Conservation (phyloP, 1,284 basidiomycete genomes). For the Hortiboletus rubellus region DNA sequence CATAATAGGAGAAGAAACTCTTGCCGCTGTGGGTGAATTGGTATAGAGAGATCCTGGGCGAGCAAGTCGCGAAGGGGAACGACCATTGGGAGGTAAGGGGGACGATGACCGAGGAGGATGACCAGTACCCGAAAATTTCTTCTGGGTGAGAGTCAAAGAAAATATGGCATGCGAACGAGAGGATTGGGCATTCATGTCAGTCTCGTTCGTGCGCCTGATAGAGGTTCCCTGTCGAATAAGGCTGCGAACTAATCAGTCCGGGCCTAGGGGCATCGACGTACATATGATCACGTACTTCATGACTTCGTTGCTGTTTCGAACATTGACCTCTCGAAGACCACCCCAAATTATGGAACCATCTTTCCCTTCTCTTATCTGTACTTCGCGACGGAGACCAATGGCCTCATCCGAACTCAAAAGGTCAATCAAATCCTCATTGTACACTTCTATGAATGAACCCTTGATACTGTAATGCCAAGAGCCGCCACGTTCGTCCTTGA, state of each 20-base stretch:
- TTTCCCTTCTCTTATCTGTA: conserved; percentile 96
- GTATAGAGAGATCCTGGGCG: conserved; percentile 73
- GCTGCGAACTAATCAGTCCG: conserved; percentile 41
- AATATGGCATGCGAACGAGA: conserved; percentile 99
- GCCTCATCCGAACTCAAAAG: conserved; percentile 73
- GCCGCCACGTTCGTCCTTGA: conserved; percentile 72
- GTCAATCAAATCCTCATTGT: conserved; percentile 97
- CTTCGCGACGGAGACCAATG: conserved; percentile 68
- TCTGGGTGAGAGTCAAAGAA: conserved; percentile 90
- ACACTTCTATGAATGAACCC: conserved; percentile 94
- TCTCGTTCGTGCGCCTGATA: conserved; percentile 93
- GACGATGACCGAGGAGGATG: conserved; percentile 71
- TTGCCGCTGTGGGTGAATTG: conserved; percentile 38
- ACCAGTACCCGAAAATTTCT: conserved; percentile 70
- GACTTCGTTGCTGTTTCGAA: conserved; percentile 82
- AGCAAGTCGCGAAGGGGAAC: conserved; percentile 75
- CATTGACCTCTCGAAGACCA: conserved; percentile 88
- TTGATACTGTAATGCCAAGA: conserved; percentile 76
- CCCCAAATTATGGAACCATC: conserved; percentile 97
- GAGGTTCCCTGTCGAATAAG: conserved; percentile 85
- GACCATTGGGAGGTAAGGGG: conserved; percentile 65
- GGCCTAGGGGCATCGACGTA: conserved; percentile 2
- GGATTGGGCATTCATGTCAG: conserved; percentile 98
- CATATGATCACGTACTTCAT: conserved; percentile 69
- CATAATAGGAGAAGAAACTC: conserved; percentile 72